phyloP scores from a whole-genome alignment of 257 asterid species.

The Przewalskia tangutica region DNA sequence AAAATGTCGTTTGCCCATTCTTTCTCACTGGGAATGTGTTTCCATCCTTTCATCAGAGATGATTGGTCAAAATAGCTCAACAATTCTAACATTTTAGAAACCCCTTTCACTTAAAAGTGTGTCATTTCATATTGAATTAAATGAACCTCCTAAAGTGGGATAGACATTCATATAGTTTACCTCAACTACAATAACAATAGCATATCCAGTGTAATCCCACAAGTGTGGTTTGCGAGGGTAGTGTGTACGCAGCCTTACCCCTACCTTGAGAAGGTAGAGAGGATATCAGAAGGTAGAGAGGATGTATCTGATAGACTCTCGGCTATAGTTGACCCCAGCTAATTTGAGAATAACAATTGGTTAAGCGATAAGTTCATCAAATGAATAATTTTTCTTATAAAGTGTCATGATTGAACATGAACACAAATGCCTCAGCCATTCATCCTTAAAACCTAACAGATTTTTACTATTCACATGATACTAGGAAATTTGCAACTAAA shows the following conservation, averaged over 20 bases:
- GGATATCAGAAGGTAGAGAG: no score
- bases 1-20: not conserved
- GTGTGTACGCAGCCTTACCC: no score
- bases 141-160: not conserved
- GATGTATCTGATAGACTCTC: not conserved
- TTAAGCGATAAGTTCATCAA: not conserved
- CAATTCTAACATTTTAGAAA: conserved; percentile 1
- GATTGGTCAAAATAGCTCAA: not conserved
- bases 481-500: not conserved
- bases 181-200: not conserved
- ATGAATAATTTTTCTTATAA: not conserved
- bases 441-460: not conserved
- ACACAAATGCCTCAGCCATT: not conserved
- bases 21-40: not conserved
- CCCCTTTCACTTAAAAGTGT: not conserved
- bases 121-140: not conserved
- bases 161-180: not conserved
- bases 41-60: not conserved
- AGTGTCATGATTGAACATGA: not conserved
- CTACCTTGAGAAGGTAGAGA: no score
- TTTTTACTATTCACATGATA: not conserved
- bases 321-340: not conserved
- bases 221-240: no score
- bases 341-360: not conserved
- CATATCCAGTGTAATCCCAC: no score